Evolutionary conservation across 2,329 filamentous ascomycete species (phyloP).

Genomic region (Onygena corvina): DNA sequence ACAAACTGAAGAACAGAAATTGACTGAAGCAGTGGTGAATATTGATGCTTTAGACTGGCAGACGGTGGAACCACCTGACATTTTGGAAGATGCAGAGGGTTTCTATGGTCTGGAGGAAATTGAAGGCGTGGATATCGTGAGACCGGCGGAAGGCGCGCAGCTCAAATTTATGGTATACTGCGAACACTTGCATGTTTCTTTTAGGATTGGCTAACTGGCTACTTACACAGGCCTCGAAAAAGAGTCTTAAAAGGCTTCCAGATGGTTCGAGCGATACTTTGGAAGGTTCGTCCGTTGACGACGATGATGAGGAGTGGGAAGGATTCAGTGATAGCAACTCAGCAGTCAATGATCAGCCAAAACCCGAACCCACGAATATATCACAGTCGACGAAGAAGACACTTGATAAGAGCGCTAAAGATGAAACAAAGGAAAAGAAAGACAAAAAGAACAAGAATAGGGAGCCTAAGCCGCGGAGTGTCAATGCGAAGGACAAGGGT

Average conservation of each 20-base stretch:
- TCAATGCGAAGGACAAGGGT: slow-evolving; percentile 9
- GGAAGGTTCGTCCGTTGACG: slow-evolving; percentile 15
- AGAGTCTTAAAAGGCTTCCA: slow-evolving; percentile 24
- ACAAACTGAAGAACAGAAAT: slow-evolving; percentile 15
- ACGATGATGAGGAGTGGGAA: slow-evolving; percentile 48
- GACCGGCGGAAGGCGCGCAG: slow-evolving; percentile 37
- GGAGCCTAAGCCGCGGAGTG: slow-evolving; percentile 24
- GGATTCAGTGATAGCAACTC: slow-evolving; percentile 48
- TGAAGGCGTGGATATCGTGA: slow-evolving; percentile 76
- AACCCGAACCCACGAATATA: slow-evolving; percentile 12
- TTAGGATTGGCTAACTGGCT: not conserved
- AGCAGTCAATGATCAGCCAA: slow-evolving; percentile 11
- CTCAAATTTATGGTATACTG: slow-evolving; percentile 31
- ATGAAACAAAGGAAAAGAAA: slow-evolving; percentile 16
- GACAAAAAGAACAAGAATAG: slow-evolving; percentile 11
- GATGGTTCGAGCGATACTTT: slow-evolving; percentile 4
- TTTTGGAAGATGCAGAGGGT: slow-evolving; percentile 78
- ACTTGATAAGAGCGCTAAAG: slow-evolving; percentile 14
- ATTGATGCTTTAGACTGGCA: slow-evolving; percentile 50
- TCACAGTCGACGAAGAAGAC: slow-evolving; percentile 13
- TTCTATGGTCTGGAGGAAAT: slow-evolving; percentile 89
- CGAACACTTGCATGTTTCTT: not conserved
- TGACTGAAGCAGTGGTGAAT: slow-evolving; percentile 22
- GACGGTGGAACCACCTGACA: slow-evolving; percentile 56
- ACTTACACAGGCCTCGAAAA: slow-evolving; percentile 24